These are phyloP conservation scores for Coffea eugenioides DNA, from an alignment of 257 asterid species.

Conservation along the genomic window DNA sequence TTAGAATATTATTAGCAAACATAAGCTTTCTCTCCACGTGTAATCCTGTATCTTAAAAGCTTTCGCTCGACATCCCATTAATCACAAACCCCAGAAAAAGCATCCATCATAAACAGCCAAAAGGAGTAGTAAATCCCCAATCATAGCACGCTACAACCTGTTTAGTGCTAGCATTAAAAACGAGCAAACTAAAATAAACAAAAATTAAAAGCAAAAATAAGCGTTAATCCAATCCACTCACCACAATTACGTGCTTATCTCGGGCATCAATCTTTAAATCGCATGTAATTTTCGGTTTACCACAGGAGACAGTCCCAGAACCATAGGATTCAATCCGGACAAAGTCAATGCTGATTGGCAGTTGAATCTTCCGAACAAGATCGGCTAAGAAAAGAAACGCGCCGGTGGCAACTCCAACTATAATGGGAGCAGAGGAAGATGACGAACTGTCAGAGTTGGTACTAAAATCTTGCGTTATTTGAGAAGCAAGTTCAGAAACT, in stretches of 20 bases:
- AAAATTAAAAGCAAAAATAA: not conserved
- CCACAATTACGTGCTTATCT: conserved; percentile 85
- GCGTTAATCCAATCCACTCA: conserved; percentile 6
- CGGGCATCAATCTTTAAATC: conserved; percentile 66
- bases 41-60: not conserved
- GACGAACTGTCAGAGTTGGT: conserved; percentile 4
- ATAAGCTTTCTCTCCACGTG: not conserved
- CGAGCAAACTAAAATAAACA: not conserved
- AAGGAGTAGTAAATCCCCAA: not conserved
- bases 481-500: conserved; percentile 61
- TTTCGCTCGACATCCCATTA: not conserved
- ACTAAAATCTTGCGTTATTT: conserved; percentile 55
- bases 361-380: conserved; percentile 62
- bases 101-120: not conserved
- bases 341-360: conserved; percentile 68
- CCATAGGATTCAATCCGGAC: conserved; percentile 81
- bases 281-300: conserved; percentile 60
- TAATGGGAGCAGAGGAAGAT: conserved; percentile 37
- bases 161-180: not conserved
- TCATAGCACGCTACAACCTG: not conserved
- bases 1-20: too few relatives aligned
- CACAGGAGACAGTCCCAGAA: conserved; percentile 74
- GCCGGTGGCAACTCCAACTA: conserved; percentile 95
- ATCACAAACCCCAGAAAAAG: not conserved
- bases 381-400: conserved; percentile 86